These are phyloP conservation scores for Trametes cubensis DNA, from an alignment of 768 basidiomycete genomes.

Conservation along the genomic window DNA sequence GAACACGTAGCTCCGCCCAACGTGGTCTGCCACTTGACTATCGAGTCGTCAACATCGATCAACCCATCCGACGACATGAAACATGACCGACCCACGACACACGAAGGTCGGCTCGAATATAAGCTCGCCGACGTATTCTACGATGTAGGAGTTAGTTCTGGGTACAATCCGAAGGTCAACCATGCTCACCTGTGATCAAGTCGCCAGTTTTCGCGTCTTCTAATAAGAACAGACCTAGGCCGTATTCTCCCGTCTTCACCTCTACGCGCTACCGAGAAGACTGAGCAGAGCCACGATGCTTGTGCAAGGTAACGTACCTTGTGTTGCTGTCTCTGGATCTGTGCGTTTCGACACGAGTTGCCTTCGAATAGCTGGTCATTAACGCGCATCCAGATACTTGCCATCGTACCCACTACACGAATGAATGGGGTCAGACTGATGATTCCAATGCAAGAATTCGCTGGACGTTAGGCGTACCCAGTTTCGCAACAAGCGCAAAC, in stretches of 20 bases:
- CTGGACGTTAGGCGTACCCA: not conserved
- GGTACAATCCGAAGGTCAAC: not conserved
- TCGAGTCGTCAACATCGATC: not conserved
- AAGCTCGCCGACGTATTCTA: conserved; percentile 72
- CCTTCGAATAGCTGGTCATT: not conserved
- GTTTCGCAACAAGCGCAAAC: conserved; percentile 40
- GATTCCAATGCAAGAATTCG: not conserved
- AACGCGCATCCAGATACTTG: not conserved
- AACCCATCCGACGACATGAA: not conserved
- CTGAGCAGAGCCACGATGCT: not conserved
- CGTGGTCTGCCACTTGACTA: conserved; percentile 48
- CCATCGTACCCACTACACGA: not conserved
- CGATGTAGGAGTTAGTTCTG: not conserved
- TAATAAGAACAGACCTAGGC: conserved; percentile 55
- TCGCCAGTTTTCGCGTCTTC: conserved; percentile 50
- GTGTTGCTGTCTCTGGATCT: conserved; percentile 46
- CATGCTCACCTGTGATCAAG: conserved; percentile 30
- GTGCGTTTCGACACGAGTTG: conserved; percentile 47
- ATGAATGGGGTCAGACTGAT: not conserved
- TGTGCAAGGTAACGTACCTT: conserved; percentile 33
- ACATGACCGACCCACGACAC: conserved; percentile 51
- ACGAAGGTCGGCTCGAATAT: conserved; percentile 51
- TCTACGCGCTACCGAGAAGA: conserved; percentile 15
- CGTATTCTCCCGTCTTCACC: conserved; percentile 23
- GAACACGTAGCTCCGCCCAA: conserved; percentile 65